Conservation (phyloP, 805 yeast genomes). For the Schwanniomyces occidentalis region DNA sequence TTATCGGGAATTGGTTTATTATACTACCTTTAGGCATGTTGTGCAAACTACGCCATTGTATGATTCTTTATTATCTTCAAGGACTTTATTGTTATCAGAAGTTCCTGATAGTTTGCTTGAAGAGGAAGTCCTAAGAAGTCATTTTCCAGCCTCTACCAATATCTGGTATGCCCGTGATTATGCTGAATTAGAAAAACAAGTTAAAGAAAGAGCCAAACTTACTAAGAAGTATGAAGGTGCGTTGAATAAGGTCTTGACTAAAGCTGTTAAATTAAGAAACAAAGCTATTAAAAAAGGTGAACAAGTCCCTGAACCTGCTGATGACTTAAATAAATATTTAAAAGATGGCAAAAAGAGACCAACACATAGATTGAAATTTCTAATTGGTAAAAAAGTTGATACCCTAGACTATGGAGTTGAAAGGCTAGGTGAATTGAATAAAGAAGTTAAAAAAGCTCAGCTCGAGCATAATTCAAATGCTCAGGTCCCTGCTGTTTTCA, state of each 20-base stretch:
- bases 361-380: constrained; percentile 67
- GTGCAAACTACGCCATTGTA: constrained; percentile 71
- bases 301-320: constrained; percentile 54
- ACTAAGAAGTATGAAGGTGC: constrained; percentile 63
- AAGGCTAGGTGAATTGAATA: constrained; percentile 66
- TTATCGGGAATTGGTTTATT: constrained; percentile 73
- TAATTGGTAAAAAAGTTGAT: constrained; percentile 81
- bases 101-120: constrained; percentile 50
- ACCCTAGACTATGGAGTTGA: constrained; percentile 74
- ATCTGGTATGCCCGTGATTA: constrained; percentile 67
- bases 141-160: constrained; percentile 63
- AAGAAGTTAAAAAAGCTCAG: constrained; percentile 62
- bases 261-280: constrained; percentile 55
- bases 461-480: constrained; percentile 49
- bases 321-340: constrained; percentile 62
- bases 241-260: constrained; percentile 58
- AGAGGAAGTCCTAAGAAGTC: constrained; percentile 51
- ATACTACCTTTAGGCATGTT: constrained; percentile 70
- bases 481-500: constrained; percentile 67
- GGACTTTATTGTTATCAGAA: constrained; percentile 73
- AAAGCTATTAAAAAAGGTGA: constrained; percentile 61
- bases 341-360: constrained; percentile 74
- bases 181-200: constrained; percentile 52
- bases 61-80: constrained; percentile 66
- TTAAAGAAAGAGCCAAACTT: constrained; percentile 64